Percentiles rank a stretch among this genome's conserved stretches.
Evolutionary conservation across 2,329 filamentous ascomycete species (phyloP).

Genomic region (Aspergillus oerlinghausenensis): DNA sequence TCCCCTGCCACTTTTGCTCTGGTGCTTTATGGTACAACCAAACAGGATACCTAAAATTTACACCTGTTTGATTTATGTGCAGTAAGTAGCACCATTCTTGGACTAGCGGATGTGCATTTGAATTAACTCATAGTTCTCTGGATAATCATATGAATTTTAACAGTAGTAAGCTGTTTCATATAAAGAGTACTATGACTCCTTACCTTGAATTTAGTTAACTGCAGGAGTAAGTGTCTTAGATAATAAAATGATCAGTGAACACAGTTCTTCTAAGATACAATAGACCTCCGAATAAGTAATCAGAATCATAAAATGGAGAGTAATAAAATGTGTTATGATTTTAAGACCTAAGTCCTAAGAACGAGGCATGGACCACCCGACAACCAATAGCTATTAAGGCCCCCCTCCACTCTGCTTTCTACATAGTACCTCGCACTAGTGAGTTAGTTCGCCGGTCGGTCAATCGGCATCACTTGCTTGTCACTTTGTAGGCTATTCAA

Average conservation of each 20-base stretch:
- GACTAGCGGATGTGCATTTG: not conserved
- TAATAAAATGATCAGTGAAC: not conserved
- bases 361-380: not conserved
- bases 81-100: not conserved
- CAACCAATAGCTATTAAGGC: not conserved
- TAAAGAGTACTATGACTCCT: not conserved
- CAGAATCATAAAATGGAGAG: not conserved
- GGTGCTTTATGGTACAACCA: not conserved
- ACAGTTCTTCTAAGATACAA: not conserved
- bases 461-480: slow-evolving; percentile 16
- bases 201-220: not conserved
- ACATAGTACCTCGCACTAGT: not conserved
- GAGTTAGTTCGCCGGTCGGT: slow-evolving; percentile 8
- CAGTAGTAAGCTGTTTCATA: not conserved
- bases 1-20: not conserved
- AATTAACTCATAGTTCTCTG: not conserved
- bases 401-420: not conserved
- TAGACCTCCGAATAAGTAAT: not conserved
- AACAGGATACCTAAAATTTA: not conserved
- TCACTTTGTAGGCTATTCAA: slow-evolving; percentile 1
- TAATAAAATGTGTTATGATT: not conserved
- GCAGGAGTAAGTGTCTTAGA: not conserved
- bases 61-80: not conserved
- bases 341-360: not conserved
- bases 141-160: not conserved